phyloP scores from a whole-genome alignment of 192 early-diverging fungal genomes.

The Backusella macrospora region DNA sequence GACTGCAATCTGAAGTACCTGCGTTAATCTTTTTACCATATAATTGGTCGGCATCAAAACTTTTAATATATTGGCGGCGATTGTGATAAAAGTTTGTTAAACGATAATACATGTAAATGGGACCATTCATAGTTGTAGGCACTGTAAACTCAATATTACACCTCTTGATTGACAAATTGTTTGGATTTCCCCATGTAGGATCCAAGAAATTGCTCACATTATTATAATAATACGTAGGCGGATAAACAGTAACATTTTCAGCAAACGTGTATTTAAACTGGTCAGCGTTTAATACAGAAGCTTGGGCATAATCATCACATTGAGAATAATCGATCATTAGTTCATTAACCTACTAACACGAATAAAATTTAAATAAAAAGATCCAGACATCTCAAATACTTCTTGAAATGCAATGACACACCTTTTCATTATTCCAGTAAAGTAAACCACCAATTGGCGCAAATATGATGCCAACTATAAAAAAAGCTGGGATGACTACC shows the following conservation, averaged over 20 bases:
- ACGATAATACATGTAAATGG: conserved; percentile 92
- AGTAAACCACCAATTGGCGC: conserved; percentile 90
- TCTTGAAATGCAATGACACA: not conserved
- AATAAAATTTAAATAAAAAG: not conserved
- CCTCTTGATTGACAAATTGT: conserved; percentile 31
- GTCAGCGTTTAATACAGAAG: not conserved
- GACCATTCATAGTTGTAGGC: conserved; percentile 68
- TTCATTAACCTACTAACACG: conserved; percentile 46
- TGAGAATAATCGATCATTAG: conserved; percentile 52
- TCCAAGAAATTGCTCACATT: conserved; percentile 25
- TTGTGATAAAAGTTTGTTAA: conserved; percentile 98
- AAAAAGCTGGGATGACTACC: conserved; percentile 92
- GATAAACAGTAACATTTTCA: conserved; percentile 16
- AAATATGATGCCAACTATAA: conserved; percentile 91
- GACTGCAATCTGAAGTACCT: conserved; percentile 39
- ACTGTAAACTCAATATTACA: conserved; percentile 75
- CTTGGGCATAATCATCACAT: conserved; percentile 35
- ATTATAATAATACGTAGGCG: conserved; percentile 30
- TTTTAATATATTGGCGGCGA: conserved; percentile 86
- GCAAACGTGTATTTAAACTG: conserved; percentile 20
- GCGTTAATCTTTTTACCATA: conserved; percentile 48
- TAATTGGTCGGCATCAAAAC: conserved; percentile 77
- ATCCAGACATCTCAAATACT: not conserved
- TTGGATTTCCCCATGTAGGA: conserved; percentile 26
- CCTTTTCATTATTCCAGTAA: conserved; percentile 67